phyloP scores from a whole-genome alignment of 192 early-diverging fungal genomes.

The Rhizoclosmatium globosum region DNA sequence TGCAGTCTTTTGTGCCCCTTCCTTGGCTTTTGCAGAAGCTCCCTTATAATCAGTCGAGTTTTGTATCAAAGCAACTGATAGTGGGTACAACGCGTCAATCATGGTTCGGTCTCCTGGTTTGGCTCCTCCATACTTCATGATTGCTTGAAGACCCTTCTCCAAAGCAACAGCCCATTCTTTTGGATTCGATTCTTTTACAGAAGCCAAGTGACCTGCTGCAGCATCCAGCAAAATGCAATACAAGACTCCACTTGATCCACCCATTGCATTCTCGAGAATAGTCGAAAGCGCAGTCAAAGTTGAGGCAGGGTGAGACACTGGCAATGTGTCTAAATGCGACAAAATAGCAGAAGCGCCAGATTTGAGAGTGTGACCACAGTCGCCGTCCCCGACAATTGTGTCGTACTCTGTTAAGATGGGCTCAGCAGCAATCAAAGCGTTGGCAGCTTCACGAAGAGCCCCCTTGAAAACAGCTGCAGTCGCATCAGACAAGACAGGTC shows the following conservation, averaged over 20 bases:
- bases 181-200: background rate
- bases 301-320: conserved; percentile 58
- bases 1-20: conserved; percentile 37
- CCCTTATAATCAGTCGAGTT: background rate
- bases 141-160: conserved; percentile 13
- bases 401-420: conserved; percentile 76
- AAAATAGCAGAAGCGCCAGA: conserved; percentile 62
- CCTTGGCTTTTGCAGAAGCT: conserved; percentile 7
- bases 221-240: conserved; percentile 60
- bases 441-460: background rate
- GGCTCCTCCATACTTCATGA: conserved; percentile 30
- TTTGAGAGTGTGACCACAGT: conserved; percentile 79
- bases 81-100: conserved; percentile 42
- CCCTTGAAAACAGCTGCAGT: background rate
- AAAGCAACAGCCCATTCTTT: conserved; percentile 2
- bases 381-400: conserved; percentile 82
- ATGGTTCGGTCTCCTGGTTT: conserved; percentile 45
- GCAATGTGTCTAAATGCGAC: conserved; percentile 17
- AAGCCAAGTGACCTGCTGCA: conserved; percentile 11
- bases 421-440: conserved; percentile 61
- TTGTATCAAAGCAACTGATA: conserved; percentile 6
- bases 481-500: background rate
- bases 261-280: conserved; percentile 77
- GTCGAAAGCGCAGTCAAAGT: conserved; percentile 68
- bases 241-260: conserved; percentile 80